A percentile compares a stretch with the other conserved stretches of the same genome.
These are phyloP conservation scores for Yamadazyma trypodendri DNA, from an alignment of 1,139 yeast genomes.

Conservation along the genomic window DNA sequence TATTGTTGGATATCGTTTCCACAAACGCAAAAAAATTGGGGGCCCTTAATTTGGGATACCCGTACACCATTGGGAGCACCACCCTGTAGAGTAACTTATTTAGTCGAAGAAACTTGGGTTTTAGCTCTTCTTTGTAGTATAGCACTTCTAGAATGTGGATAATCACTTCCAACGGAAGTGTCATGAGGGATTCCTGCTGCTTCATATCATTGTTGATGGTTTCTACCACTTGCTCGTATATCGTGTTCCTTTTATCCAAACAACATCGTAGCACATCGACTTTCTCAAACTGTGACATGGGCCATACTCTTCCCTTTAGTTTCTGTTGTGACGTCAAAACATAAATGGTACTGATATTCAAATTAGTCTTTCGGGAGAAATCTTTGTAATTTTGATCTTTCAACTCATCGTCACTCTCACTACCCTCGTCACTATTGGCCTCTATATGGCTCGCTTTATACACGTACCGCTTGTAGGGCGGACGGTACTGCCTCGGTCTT, in stretches of 20 bases:
- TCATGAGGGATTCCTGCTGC: constrained; percentile 21
- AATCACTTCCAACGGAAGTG: constrained; percentile 62
- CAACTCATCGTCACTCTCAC: constrained; percentile 22
- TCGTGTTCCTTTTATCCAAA: constrained; percentile 20
- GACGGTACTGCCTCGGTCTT: constrained; percentile 76
- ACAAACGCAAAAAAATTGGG: constrained; percentile 73
- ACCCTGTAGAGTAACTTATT: constrained; percentile 59
- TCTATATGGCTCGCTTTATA: constrained; percentile 53
- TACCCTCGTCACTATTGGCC: constrained; percentile 35
- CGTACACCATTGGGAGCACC: constrained; percentile 63
- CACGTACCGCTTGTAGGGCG: constrained; percentile 75
- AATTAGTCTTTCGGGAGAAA: constrained; percentile 26
- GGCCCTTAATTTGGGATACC: constrained; percentile 59
- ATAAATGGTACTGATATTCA: constrained; percentile 34
- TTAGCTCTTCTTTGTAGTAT: constrained; percentile 30
- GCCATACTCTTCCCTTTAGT: constrained; percentile 36
- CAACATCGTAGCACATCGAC: constrained; percentile 43
- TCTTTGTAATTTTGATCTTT: constrained; percentile 16
- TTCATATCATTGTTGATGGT: constrained; percentile 15
- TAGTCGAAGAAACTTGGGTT: constrained; percentile 57
- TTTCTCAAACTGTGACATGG: constrained; percentile 45
- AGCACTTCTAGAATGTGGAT: constrained; percentile 49
- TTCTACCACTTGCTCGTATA: constrained; percentile 16
- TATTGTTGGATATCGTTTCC: constrained; percentile 55
- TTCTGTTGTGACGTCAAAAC: constrained; percentile 28